phyloP scores from a whole-genome alignment of 129 eudicot genomes.

The Escallonia herrerae region DNA sequence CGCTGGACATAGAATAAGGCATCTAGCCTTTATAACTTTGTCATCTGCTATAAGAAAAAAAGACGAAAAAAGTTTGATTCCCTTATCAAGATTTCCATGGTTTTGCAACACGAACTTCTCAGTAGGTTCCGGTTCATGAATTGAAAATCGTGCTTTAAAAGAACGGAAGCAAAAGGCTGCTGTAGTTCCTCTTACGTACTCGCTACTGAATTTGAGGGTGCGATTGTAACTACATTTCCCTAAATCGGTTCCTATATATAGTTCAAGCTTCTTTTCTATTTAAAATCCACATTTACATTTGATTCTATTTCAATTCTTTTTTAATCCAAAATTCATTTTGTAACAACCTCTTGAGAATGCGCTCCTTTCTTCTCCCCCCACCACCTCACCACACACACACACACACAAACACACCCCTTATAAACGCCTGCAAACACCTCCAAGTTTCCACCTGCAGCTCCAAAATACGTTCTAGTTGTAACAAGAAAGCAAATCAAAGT shows the following conservation, averaged over 20 bases:
- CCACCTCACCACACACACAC: too few species aligned
- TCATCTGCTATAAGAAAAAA: not conserved
- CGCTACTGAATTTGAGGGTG: not conserved
- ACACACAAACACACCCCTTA: too few species aligned
- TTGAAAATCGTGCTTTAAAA: not conserved
- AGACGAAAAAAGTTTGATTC: not conserved
- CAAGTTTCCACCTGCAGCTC: too few species aligned
- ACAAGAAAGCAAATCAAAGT: too few species aligned
- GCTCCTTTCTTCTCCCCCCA: not conserved
- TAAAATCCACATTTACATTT: too few species aligned
- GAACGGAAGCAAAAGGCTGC: not conserved
- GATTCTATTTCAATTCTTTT: too few species aligned
- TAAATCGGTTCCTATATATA: not conserved
- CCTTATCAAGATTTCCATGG: not conserved
- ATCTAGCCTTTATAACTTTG: constrained; percentile 2
- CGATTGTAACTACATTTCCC: not conserved
- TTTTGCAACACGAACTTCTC: not conserved
- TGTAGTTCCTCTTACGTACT: not conserved
- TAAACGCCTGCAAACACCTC: too few species aligned
- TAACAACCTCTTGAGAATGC: too few species aligned
- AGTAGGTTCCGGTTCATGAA: not conserved
- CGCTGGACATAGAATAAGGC: not conserved
- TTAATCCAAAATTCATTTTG: too few species aligned
- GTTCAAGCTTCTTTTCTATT: too few species aligned
- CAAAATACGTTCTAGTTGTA: too few species aligned